Conservation (phyloP, 257 asterid genomes). For the Lycium barbarum region DNA sequence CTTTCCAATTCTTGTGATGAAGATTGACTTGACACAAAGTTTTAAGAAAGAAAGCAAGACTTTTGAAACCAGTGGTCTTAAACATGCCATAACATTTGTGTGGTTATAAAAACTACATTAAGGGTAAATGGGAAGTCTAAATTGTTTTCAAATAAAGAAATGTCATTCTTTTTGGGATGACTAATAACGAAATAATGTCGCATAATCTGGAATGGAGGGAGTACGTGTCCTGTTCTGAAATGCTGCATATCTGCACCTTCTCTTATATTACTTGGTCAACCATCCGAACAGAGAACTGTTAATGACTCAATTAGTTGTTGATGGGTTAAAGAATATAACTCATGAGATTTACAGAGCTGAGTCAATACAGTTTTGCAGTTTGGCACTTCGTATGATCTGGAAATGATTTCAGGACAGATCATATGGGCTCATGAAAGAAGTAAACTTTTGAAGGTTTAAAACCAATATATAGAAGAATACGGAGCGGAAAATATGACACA, state of each 20-base stretch:
- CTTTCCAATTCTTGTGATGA: not conserved
- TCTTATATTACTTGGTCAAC: constrained; percentile 7
- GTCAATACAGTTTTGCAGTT: constrained; percentile 7
- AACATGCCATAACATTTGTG: not conserved
- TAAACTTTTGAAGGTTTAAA: too few relatives aligned
- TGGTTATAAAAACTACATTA: not conserved
- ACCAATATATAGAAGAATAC: too few relatives aligned
- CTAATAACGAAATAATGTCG: not conserved
- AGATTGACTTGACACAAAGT: not conserved
- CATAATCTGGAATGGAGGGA: not conserved
- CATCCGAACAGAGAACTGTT: constrained; percentile 12
- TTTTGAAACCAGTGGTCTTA: not conserved
- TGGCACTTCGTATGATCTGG: not conserved
- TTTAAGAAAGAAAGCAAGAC: not conserved
- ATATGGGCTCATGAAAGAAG: too few relatives aligned
- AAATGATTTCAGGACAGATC: too few relatives aligned
- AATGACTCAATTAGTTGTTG: not conserved
- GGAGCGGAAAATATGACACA: too few relatives aligned
- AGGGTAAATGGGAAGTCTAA: not conserved
- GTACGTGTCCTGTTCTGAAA: not conserved
- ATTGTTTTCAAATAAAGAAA: not conserved
- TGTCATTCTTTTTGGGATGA: not conserved
- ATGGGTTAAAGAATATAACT: not conserved
- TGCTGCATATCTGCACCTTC: constrained; percentile 16
- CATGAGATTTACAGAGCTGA: constrained; percentile 11